Conservation (phyloP, 139 green algal genomes). For the Volvox africanus region DNA sequence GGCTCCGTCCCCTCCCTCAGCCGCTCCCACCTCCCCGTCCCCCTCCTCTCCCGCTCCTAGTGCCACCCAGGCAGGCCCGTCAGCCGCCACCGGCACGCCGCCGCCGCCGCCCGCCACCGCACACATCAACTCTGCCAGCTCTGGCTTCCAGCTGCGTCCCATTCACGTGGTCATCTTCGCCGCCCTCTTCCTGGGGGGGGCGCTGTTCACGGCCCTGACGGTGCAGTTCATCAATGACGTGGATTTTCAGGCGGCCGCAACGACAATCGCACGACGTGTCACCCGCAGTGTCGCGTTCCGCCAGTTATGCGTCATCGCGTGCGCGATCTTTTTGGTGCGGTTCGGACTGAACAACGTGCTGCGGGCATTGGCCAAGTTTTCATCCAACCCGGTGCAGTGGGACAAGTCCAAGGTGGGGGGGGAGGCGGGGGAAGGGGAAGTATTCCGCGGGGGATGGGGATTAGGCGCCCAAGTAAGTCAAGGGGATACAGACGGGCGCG, state of each 20-base stretch:
- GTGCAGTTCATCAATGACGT: conserved; percentile 72
- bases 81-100: conserved; percentile 8
- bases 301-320: conserved; percentile 70
- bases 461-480: neutral
- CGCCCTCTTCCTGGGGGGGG: conserved; percentile 63
- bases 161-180: conserved; percentile 60
- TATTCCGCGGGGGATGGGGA: neutral
- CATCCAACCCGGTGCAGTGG: conserved; percentile 65
- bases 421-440: neutral
- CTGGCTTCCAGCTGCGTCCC: conserved; percentile 41
- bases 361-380: conserved; percentile 55
- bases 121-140: neutral
- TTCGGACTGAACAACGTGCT: conserved; percentile 72
- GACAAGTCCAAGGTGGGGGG: conserved; percentile 73
- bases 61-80: neutral
- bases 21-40: neutral
- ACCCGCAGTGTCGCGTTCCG: conserved; percentile 80
- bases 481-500: too few species aligned
- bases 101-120: neutral
- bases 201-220: conserved; percentile 67
- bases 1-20: neutral
- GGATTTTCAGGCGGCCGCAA: conserved; percentile 48
- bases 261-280: conserved; percentile 69
- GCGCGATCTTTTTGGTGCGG: conserved; percentile 65
- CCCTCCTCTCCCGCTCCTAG: neutral